Base-by-base conservation (phyloP, 257 asterid genomes). In the Parsonsia alboflavescens region DNA sequence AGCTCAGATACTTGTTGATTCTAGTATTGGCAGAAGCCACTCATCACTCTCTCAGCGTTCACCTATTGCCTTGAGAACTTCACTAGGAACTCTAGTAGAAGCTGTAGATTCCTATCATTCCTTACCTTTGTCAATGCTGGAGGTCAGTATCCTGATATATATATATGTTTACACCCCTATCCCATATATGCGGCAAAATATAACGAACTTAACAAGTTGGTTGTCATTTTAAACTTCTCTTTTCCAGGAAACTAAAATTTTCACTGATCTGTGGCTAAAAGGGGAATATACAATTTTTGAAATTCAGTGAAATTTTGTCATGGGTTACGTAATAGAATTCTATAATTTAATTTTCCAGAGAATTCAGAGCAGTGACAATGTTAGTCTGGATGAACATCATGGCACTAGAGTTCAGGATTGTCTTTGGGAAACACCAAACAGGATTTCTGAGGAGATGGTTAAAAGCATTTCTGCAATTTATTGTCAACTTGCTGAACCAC, bases 401-500 rank as follows among this genome's bases (percentile, higher is more conserved):
- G 76, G 84, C 65, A 69, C 79, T 22, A 66, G 74, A 77, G 61
- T 80, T 75, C 85, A 79, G 44, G 81, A 82, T 72, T 79, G 58
- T 48, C 77, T 74, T 74, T 63, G 69, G n/a, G 86, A 88, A 70
- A 82, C 85, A 3, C 92, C 96, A 22, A 90, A 88, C 71, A 73
- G 75, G 78, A 80, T 94, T 3, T 92, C 98, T 0, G 99, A 90
- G 85, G 97, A 92, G 89, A 94, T 94, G 92, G 83, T 92, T 80
- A 94, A 87, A 76, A 85, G 91, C 88, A 90, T 94, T 75, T 88
- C 99, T 46, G 85, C 90, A 33, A 75, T 92, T 70, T 92, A 88
- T 74, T 83, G 76, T 68, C 95, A 85, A 61, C 88, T 94, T 15
- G 88, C 96, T 10, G 89, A 88, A 65, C 89, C 96, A 48, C 97